Conservation (phyloP, 202 grass and related monocot species). For the Dendrocalamus latiflorus region DNA sequence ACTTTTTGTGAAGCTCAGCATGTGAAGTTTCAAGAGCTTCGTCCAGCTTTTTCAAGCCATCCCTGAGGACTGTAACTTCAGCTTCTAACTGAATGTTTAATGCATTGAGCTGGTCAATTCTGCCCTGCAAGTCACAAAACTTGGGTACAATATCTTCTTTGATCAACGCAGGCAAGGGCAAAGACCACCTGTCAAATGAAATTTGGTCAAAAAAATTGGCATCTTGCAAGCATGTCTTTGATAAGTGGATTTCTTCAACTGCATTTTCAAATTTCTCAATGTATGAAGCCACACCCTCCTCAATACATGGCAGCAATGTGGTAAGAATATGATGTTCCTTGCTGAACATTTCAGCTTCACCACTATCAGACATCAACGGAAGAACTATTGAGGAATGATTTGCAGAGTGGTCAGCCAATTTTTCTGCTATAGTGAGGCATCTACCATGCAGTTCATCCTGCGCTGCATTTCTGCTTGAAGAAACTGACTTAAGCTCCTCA, state of each 20-base stretch:
- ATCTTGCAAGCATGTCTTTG: slow-evolving; percentile 74
- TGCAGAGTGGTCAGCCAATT: slow-evolving; percentile 32
- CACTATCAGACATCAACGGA: slow-evolving; percentile 12
- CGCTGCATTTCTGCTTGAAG: slow-evolving; percentile 39
- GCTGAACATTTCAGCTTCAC: slow-evolving; percentile 28
- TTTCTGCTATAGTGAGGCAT: slow-evolving; percentile 62
- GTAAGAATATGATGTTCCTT: slow-evolving; percentile 47
- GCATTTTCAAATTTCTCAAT: slow-evolving; percentile 63
- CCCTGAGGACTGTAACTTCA: slow-evolving; percentile 61
- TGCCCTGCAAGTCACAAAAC: slow-evolving; percentile 46
- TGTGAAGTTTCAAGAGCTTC: slow-evolving; percentile 42
- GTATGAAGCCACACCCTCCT: slow-evolving; percentile 53
- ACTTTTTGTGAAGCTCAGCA: slow-evolving; percentile 56
- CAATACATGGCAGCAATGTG: slow-evolving; percentile 63
- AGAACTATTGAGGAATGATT: slow-evolving; percentile 10
- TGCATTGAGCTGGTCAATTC: slow-evolving; percentile 50
- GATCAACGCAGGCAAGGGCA: slow-evolving; percentile 59
- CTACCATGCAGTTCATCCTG: slow-evolving; percentile 54
- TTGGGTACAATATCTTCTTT: slow-evolving; percentile 53
- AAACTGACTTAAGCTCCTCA: slow-evolving; percentile 55
- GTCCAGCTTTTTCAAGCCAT: slow-evolving; percentile 52
- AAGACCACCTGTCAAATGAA: slow-evolving; percentile 58
- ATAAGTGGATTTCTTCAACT: slow-evolving; percentile 55
- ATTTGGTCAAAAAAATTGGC: slow-evolving; percentile 48
- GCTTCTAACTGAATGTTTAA: slow-evolving; percentile 72